Conservation (phyloP, 2,329 filamentous ascomycete species). For the Paracorniculantispora psalliotae region DNA sequence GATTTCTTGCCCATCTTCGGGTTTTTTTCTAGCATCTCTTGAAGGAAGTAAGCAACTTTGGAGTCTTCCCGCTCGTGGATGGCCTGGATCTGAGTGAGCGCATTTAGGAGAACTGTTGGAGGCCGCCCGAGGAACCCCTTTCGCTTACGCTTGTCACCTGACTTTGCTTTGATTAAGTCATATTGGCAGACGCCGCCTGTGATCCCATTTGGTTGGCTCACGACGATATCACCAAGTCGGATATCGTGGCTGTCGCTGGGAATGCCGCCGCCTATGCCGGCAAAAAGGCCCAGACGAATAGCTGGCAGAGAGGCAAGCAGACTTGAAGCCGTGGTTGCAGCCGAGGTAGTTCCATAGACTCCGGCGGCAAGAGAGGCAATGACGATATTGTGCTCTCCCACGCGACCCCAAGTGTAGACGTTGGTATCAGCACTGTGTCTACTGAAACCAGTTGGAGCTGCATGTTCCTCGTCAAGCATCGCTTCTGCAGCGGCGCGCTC, state of each 20-base stretch:
- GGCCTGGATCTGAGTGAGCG: slow-evolving; percentile 13
- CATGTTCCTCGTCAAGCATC: slow-evolving; percentile 23
- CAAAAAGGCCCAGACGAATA: slow-evolving; percentile 16
- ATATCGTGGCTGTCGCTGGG: slow-evolving; percentile 16
- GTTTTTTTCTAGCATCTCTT: not conserved
- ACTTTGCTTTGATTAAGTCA: slow-evolving; percentile 19
- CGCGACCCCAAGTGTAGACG: slow-evolving; percentile 21
- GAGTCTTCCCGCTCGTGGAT: slow-evolving; percentile 11
- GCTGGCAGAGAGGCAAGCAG: slow-evolving; percentile 16
- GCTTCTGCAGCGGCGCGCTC: slow-evolving; percentile 22
- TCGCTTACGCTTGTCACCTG: not conserved
- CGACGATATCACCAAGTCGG: slow-evolving; percentile 24
- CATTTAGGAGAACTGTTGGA: slow-evolving; percentile 13
- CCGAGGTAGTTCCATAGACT: slow-evolving; percentile 12
- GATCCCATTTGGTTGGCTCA: slow-evolving; percentile 18
- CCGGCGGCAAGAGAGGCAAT: slow-evolving; percentile 18
- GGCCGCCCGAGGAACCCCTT: slow-evolving; percentile 15
- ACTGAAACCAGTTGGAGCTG: slow-evolving; percentile 5
- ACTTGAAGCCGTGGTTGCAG: slow-evolving; percentile 15
- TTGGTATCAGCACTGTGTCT: slow-evolving; percentile 20
- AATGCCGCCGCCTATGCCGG: slow-evolving; percentile 17
- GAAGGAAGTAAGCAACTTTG: not conserved
- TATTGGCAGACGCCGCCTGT: slow-evolving; percentile 22
- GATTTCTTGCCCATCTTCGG: slow-evolving; percentile 6
- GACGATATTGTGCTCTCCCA: slow-evolving; percentile 21